Conservation (phyloP, 768 basidiomycete species). For the Xerocomellus amylosporus region DNA sequence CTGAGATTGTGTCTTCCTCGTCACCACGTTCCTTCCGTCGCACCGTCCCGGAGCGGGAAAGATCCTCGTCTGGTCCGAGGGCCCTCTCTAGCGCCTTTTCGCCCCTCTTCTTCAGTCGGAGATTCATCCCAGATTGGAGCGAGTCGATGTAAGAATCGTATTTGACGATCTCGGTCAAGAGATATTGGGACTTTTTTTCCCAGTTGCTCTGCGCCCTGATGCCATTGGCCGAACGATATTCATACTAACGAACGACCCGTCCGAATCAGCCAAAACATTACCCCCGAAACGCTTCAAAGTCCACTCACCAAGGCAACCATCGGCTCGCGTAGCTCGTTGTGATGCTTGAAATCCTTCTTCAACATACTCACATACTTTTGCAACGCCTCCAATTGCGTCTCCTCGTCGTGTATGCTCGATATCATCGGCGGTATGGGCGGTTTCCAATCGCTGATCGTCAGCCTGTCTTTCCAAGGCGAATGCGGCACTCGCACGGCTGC, state of each 20-base stretch:
- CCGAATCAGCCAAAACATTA: not conserved
- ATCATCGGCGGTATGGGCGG: conserved; percentile 82
- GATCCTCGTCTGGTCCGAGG: conserved; percentile 40
- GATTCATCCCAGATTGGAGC: conserved; percentile 74
- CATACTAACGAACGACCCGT: conserved; percentile 47
- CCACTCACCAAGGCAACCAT: conserved; percentile 70
- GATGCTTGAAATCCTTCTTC: conserved; percentile 75
- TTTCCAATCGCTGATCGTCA: conserved; percentile 91
- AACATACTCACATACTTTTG: conserved; percentile 74
- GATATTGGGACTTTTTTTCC: conserved; percentile 87
- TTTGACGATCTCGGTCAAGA: conserved; percentile 91
- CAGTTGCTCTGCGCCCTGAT: conserved; percentile 84
- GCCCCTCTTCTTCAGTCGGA: conserved; percentile 86
- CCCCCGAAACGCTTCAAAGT: too few species aligned
- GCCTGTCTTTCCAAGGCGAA: conserved; percentile 77
- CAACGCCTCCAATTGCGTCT: conserved; percentile 86
- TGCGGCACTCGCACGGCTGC: conserved; percentile 61
- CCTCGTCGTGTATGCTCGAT: conserved; percentile 86
- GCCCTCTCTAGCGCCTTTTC: conserved; percentile 77
- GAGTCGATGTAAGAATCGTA: conserved; percentile 95
- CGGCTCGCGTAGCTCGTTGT: conserved; percentile 79
- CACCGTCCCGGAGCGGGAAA: conserved; percentile 27
- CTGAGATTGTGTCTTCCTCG: conserved; percentile 47
- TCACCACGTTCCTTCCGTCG: conserved; percentile 40
- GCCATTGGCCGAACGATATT: conserved; percentile 68